phyloP scores from a whole-genome alignment of 2,329 filamentous ascomycete genomes.

The Aspergillus sp. region DNA sequence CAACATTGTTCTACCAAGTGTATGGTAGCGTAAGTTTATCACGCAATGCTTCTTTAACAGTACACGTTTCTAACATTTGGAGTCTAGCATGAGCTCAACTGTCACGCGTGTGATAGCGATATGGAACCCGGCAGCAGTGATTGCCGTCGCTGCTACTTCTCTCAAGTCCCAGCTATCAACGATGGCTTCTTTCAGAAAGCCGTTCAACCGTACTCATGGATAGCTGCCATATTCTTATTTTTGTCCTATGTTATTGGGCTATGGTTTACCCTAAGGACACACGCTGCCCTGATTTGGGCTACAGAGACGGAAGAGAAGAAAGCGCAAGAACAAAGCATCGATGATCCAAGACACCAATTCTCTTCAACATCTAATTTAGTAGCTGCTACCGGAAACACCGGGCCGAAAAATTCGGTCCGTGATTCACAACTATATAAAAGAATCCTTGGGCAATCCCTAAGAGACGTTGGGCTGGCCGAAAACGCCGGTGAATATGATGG shows the following conservation, averaged over 20 bases:
- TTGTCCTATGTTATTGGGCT: conserved; percentile 90
- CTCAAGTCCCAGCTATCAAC: conserved; percentile 77
- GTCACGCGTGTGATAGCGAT: conserved; percentile 63
- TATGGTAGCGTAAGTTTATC: conserved; percentile 73
- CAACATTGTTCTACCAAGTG: conserved; percentile 97
- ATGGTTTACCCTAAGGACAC: conserved; percentile 92
- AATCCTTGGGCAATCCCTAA: conserved; percentile 85
- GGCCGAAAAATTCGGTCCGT: conserved; percentile 68
- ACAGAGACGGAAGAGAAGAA: conserved; percentile 77
- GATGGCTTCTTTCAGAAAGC: conserved; percentile 89
- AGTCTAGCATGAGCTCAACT: conserved; percentile 80
- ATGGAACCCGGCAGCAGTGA: conserved; percentile 53
- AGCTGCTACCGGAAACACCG: conserved; percentile 42
- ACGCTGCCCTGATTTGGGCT: conserved; percentile 97
- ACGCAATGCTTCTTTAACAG: neutral
- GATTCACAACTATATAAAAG: conserved; percentile 90
- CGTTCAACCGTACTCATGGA: conserved; percentile 89
- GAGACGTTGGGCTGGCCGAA: conserved; percentile 71
- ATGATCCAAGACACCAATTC: conserved; percentile 37
- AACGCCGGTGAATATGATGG: conserved; percentile 44
- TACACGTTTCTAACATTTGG: conserved; percentile 29
- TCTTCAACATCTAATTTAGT: conserved; percentile 31
- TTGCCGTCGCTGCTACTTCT: conserved; percentile 92
- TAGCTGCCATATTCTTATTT: conserved; percentile 81
- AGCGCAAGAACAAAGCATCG: conserved; percentile 39